phyloP scores from a whole-genome alignment of 129 eudicot genomes.

The Arctium minus region DNA sequence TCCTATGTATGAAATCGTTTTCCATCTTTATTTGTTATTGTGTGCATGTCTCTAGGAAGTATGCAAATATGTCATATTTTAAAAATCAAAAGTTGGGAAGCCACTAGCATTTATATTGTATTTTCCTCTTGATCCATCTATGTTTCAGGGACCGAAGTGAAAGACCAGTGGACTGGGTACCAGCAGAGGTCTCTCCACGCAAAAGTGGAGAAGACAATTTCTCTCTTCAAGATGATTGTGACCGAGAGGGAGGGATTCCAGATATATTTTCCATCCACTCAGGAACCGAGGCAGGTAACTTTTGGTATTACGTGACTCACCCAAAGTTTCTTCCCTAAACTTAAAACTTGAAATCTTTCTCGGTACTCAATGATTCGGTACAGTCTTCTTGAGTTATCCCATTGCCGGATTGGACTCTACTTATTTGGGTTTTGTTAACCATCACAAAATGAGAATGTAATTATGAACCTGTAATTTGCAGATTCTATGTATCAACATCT shows the following conservation, averaged over 20 bases:
- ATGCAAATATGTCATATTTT: not conserved
- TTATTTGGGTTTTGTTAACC: not conserved
- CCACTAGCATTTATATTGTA: not conserved
- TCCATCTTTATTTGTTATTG: not conserved
- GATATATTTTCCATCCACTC: slow-evolving; percentile 83
- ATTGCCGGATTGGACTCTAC: not conserved
- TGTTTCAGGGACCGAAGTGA: slow-evolving; percentile 50
- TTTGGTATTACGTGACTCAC: not conserved
- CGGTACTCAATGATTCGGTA: not conserved
- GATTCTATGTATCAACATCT: slow-evolving; percentile 53
- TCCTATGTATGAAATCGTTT: slow-evolving; percentile 62
- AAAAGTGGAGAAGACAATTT: slow-evolving; percentile 23
- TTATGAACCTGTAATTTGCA: slow-evolving; percentile 31
- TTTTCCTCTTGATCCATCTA: not conserved
- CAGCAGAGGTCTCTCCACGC: slow-evolving; percentile 46
- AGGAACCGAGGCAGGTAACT: slow-evolving; percentile 42
- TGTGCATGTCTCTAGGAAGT: not conserved
- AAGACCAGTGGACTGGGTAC: slow-evolving; percentile 96
- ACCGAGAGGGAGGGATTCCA: slow-evolving; percentile 33
- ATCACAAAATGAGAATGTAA: not conserved
- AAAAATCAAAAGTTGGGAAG: not conserved
- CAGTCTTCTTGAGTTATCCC: not conserved
- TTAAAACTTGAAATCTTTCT: not conserved
- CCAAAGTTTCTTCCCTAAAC: not conserved
- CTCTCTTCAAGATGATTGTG: slow-evolving; percentile 33